Evolutionary conservation across 768 basidiomycete species (phyloP), one percentile per base, ranked within the genome.

Genomic region (Xerocomus brunneocitrinus): DNA sequence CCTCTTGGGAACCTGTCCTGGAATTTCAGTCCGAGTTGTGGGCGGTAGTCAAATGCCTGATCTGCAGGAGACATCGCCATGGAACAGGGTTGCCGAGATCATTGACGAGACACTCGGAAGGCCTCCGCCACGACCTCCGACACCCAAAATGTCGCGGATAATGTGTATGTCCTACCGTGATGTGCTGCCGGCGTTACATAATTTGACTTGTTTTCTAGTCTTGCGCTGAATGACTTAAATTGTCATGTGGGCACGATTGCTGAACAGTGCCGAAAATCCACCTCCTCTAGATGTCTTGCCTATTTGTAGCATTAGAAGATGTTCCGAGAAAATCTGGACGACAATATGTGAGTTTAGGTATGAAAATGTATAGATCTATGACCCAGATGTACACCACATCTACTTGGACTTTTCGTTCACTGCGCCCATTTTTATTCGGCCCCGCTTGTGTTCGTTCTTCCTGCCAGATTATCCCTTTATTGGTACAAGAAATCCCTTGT

Each of bases 71-170:
- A 55, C 51, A 1, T 64, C 56, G 9, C 56, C 56, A n/a, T 63
- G 62, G 62, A 58, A 58, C 27, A 62, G 56, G n/a, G 62, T 64
- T 1, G 47, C 56, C 7, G 55, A 58, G 41, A 53, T 58, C 13
- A 25, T 63, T 1, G 62, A 63, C 38, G 52, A 62, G 24, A 39
- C 16, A 3, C 41, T 63, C 5, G 59, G 52, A 13, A 56, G 62
- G 22, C 16, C 50, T 16, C 56, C 62, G 5, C 58, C 46, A 24
- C 30, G n/a, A 25, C 54, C 46, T 1, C 12, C n/a, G 3, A 42
- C 36, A 3, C 52, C 47, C n/a, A 50, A 41, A 16, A 49, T 45
- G 0, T 50, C 62, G 9, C 54, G 55, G 9, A 49, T 61, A 16
- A 52, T 62, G 62, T 63, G 61, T 62, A 60, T 1, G 61, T 60